phyloP scores from a whole-genome alignment of 495 filamentous ascomycete genomes.

The Penicillium atrosanguineum region DNA sequence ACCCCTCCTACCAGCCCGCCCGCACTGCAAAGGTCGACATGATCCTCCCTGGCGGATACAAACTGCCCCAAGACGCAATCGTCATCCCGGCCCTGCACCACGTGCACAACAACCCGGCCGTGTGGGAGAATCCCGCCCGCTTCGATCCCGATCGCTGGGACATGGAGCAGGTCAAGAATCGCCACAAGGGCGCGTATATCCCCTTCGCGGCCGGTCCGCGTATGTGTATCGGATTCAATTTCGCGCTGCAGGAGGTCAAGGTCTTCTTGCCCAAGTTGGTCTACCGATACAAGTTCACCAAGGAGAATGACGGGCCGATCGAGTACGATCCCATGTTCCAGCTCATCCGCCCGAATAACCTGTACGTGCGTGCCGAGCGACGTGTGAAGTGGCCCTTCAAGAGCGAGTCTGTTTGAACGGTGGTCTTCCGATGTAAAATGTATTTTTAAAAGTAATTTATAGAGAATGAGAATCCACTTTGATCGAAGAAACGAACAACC shows the following conservation, averaged over 20 bases:
- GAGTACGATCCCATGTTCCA: conserved; percentile 57
- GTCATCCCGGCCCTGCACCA: conserved; percentile 47
- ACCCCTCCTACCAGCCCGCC: conserved; percentile 52
- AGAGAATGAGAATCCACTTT: too few relatives aligned
- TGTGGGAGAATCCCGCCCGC: conserved; percentile 48
- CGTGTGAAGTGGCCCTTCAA: conserved; percentile 22
- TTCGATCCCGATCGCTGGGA: conserved; percentile 58
- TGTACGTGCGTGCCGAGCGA: conserved; percentile 46
- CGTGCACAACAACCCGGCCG: conserved; percentile 49
- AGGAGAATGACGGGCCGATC: conserved; percentile 35
- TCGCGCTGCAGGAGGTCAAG: conserved; percentile 54
- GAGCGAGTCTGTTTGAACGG: background rate
- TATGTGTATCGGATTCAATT: conserved; percentile 57
- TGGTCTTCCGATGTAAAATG: too few relatives aligned
- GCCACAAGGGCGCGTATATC: conserved; percentile 43
- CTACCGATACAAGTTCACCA: conserved; percentile 49
- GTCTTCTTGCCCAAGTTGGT: conserved; percentile 48
- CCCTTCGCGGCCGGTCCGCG: conserved; percentile 51
- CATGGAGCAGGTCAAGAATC: conserved; percentile 43
- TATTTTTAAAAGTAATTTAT: too few relatives aligned
- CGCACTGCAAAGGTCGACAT: conserved; percentile 49
- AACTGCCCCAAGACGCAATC: conserved; percentile 39
- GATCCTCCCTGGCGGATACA: conserved; percentile 54
- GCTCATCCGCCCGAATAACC: conserved; percentile 50
- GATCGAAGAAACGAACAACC: too few relatives aligned